These are phyloP conservation scores for Gigaspora rosea DNA, from an alignment of 192 early-diverging fungal genomes.

Conservation along the genomic window DNA sequence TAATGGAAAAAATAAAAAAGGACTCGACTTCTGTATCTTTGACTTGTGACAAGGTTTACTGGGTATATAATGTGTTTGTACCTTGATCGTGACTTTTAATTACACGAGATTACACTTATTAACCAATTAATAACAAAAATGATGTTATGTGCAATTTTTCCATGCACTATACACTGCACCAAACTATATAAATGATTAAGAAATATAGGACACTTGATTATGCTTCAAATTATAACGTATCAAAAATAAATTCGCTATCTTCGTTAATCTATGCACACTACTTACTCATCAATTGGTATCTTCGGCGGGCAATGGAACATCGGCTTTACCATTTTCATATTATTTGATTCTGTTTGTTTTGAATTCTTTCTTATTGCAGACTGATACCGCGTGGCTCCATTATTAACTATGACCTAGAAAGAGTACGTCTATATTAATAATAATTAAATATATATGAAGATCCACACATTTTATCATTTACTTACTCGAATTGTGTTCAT, in stretches of 20 bases:
- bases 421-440: conserved; percentile 21
- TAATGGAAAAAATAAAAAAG: not conserved
- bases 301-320: conserved; percentile 33
- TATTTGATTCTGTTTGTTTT: conserved; percentile 13
- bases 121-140: no score
- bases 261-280: no score
- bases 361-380: conserved; percentile 26
- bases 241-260: no score
- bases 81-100: not conserved
- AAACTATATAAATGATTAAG: no score
- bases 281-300: conserved; percentile 12
- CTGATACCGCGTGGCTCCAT: conserved; percentile 30
- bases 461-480: conserved; percentile 2
- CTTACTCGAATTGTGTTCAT: conserved; percentile 33
- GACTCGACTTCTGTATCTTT: not conserved
- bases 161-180: no score
- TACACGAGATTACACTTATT: not conserved
- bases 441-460: conserved; percentile 15
- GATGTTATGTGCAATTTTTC: no score
- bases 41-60: not conserved
- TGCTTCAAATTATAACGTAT: no score
- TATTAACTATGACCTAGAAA: conserved; percentile 30
- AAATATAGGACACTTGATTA: no score
- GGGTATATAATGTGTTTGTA: not conserved
- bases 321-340: conserved; percentile 27